Evolutionary conservation across 2,329 filamentous ascomycete genomes (phyloP).

Genomic region (Penicillium glabrum): DNA sequence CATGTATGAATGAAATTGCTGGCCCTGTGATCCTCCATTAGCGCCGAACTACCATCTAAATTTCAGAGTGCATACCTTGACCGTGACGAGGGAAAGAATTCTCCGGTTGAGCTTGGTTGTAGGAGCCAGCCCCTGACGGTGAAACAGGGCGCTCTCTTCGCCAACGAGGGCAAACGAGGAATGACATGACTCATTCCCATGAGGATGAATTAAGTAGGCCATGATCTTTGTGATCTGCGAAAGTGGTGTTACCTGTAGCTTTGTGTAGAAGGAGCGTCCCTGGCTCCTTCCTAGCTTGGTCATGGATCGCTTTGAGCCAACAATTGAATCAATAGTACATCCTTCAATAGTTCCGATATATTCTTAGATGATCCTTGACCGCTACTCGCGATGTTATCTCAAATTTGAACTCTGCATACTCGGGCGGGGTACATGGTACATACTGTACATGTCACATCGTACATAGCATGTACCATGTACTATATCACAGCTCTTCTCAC

Average conservation of each 20-base stretch:
- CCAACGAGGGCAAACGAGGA: constrained; percentile 28
- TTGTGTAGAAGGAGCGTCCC: background rate
- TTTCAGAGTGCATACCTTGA: background rate
- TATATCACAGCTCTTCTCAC: too few species aligned
- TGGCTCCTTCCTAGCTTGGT: background rate
- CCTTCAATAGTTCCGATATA: background rate
- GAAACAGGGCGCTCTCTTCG: constrained; percentile 17
- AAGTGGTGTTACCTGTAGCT: background rate
- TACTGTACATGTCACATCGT: too few species aligned
- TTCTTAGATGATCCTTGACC: background rate
- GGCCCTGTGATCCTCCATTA: background rate
- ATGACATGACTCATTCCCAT: constrained; percentile 16
- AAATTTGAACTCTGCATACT: background rate
- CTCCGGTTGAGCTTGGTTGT: constrained; percentile 8
- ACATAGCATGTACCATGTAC: background rate
- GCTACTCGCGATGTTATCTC: background rate
- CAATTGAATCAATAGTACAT: background rate
- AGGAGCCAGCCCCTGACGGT: constrained; percentile 13
- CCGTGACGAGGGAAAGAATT: constrained; percentile 6
- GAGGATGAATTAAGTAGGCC: background rate
- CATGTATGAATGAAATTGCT: constrained; percentile 5
- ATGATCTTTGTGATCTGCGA: background rate
- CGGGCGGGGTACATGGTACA: background rate
- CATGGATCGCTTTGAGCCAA: background rate
- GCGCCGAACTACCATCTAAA: background rate